Conservation (phyloP, 495 filamentous ascomycete genomes). For the Penicillium maclennaniae region DNA sequence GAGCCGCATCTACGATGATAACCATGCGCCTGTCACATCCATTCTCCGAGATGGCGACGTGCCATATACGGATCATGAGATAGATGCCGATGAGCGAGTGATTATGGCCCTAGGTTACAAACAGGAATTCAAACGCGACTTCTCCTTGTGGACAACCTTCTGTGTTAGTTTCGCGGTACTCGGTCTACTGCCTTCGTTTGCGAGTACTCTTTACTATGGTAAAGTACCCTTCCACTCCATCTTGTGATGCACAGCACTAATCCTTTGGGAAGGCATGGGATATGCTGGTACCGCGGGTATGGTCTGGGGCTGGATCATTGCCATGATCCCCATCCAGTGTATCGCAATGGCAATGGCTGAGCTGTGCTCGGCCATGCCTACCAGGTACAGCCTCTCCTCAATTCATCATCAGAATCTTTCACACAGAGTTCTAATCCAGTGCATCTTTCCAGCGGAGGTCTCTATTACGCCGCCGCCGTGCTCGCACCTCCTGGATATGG, state of each 20-base stretch:
- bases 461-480: constrained; percentile 76
- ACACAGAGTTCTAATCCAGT: constrained; percentile 16
- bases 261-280: constrained; percentile 56
- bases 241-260: not conserved
- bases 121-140: constrained; percentile 78
- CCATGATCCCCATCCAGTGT: constrained; percentile 71
- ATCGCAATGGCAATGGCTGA: constrained; percentile 67
- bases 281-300: constrained; percentile 80
- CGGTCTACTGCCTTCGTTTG: constrained; percentile 70
- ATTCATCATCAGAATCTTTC: not conserved
- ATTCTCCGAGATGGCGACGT: constrained; percentile 63
- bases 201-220: constrained; percentile 70
- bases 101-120: constrained; percentile 72
- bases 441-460: constrained; percentile 52
- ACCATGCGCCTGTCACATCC: constrained; percentile 61
- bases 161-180: constrained; percentile 75
- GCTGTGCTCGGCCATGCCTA: constrained; percentile 65
- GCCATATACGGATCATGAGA: constrained; percentile 49
- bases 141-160: constrained; percentile 79
- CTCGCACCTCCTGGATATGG: constrained; percentile 74
- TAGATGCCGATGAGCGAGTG: constrained; percentile 62
- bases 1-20: constrained; percentile 21
- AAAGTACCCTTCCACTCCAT: constrained; percentile 2
- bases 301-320: constrained; percentile 79
- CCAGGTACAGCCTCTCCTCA: constrained; percentile 35